Base-by-base conservation (phyloP, 352 stramenopile genomes). In the Aphanomyces invadans region DNA sequence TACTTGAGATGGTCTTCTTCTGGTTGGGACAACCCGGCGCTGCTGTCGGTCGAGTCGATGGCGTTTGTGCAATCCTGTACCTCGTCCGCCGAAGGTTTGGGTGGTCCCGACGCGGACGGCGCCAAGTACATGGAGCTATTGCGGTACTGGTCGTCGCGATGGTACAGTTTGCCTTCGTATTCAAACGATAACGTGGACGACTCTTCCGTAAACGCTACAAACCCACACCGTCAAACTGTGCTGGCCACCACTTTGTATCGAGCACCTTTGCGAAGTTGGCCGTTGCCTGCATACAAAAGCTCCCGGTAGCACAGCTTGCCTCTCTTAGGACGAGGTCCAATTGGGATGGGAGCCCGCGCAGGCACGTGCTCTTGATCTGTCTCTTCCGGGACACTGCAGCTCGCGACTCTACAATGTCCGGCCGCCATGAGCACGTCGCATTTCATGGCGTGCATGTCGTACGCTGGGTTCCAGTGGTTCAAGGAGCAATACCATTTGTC, bases 401-500 rank as follows among this genome's bases (percentile, higher is more conserved):
- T 89, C 3, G 83, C 81, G 33, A 80, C 81, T 17, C 48, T 61
- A 68, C 39, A 5, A 3, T 4, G 15, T 15, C 3, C 36, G 21
- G 11, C 17, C 23, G 31, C 21, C 1, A 62, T 12, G 10, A 19
- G 11, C 7, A 39, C 10, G 19, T 2, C 26, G 23, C 33, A 36
- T 48, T 15, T 12, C 2, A 62, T 31, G 2, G 2, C 23, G 38
- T 0, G 1, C 26, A 48, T 17, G 2, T 9, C 31, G 33, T 64
- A 64, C 3, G 74, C 88, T n/a, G 80, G 70, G 71, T 98, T 94
- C 83, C 92, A 98, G 31, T 88, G 81, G 73, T 99, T 99, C 80
- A 98, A 89, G 21, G 89, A 85, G 74, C 96, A 99, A 69, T 96
- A 98, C 96, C 95, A 99, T 65, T 96, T 88, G 70, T 98, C 90